phyloP scores from a whole-genome alignment of 305 asterid genomes.

The Nicotiana rustica region DNA sequence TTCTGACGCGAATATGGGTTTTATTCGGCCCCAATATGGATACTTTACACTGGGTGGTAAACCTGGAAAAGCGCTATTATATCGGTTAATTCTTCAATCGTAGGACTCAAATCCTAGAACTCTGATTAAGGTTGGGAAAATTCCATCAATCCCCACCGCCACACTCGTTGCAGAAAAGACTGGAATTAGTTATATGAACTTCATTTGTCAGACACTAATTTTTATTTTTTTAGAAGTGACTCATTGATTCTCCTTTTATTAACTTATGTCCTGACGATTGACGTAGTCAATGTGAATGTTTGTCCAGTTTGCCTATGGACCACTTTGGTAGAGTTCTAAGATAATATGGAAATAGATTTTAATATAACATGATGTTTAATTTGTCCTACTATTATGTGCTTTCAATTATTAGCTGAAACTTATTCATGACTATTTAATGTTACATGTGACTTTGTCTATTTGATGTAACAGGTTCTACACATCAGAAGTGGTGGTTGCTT shows the following conservation, averaged over 20 bases:
- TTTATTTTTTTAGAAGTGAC: too few relatives aligned
- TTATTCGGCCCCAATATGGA: too few relatives aligned
- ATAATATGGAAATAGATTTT: not conserved
- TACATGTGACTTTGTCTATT: constrained; percentile 20
- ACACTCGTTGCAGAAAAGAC: too few relatives aligned
- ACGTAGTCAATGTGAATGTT: constrained; percentile 10
- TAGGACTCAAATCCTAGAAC: accelerated
- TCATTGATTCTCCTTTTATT: not conserved
- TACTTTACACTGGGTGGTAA: too few relatives aligned
- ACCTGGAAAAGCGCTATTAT: too few relatives aligned
- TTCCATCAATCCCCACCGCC: not conserved
- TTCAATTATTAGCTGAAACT: constrained; percentile 30
- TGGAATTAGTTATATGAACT: too few relatives aligned
- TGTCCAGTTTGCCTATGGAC: constrained; percentile 19
- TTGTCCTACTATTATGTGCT: not conserved
- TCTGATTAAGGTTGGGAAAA: not conserved
- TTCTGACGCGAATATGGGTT: too few relatives aligned
- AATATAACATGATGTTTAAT: constrained; percentile 4
- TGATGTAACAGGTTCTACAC: constrained; percentile 63
- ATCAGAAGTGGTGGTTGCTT: constrained; percentile 78
- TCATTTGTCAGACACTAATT: too few relatives aligned
- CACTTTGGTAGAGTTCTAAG: not conserved
- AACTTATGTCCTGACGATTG: not conserved
- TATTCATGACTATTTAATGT: not conserved
- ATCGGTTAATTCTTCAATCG: accelerated